phyloP scores from a whole-genome alignment of 2,329 filamentous ascomycete species.

The Chaetothyriales sp. region DNA sequence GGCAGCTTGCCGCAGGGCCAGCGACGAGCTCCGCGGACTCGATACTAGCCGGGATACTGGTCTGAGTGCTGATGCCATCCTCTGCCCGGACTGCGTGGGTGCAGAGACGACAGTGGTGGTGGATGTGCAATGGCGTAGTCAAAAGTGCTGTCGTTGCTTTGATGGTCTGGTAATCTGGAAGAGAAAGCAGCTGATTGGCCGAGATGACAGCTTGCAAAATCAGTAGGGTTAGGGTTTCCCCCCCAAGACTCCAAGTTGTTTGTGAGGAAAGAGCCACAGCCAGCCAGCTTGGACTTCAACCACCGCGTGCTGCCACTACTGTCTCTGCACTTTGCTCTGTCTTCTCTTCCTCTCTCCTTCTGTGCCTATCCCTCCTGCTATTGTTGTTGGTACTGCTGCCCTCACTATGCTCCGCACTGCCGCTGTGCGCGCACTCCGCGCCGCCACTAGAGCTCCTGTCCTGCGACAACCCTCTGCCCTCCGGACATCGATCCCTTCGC shows the following conservation, averaged over 20 bases:
- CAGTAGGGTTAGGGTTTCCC: not conserved
- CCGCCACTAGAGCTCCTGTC: slow-evolving; percentile 33
- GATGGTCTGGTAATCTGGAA: slow-evolving; percentile 22
- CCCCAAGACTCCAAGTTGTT: slow-evolving; percentile 12
- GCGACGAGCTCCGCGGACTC: slow-evolving; percentile 24
- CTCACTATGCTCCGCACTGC: slow-evolving; percentile 77
- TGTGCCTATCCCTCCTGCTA: slow-evolving; percentile 7
- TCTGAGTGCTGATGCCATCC: slow-evolving; percentile 30
- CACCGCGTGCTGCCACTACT: slow-evolving; percentile 5
- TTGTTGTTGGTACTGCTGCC: slow-evolving; percentile 6
- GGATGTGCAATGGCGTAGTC: slow-evolving; percentile 16
- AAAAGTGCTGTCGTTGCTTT: slow-evolving; percentile 25
- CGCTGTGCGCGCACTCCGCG: slow-evolving; percentile 60
- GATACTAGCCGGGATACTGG: slow-evolving; percentile 31
- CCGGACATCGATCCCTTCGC: slow-evolving; percentile 44
- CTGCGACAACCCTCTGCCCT: slow-evolving; percentile 40
- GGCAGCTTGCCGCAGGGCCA: slow-evolving; percentile 17
- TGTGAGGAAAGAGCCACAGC: slow-evolving; percentile 14
- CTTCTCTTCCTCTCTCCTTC: slow-evolving; percentile 4
- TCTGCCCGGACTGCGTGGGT: slow-evolving; percentile 8
- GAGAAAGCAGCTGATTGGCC: not conserved
- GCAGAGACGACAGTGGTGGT: slow-evolving; percentile 4
- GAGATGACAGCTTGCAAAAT: not conserved
- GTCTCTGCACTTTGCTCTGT: slow-evolving; percentile 2
- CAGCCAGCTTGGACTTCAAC: slow-evolving; percentile 11